Base-by-base conservation (phyloP, 495 filamentous ascomycete genomes). In the Penicillium tannophilum region DNA sequence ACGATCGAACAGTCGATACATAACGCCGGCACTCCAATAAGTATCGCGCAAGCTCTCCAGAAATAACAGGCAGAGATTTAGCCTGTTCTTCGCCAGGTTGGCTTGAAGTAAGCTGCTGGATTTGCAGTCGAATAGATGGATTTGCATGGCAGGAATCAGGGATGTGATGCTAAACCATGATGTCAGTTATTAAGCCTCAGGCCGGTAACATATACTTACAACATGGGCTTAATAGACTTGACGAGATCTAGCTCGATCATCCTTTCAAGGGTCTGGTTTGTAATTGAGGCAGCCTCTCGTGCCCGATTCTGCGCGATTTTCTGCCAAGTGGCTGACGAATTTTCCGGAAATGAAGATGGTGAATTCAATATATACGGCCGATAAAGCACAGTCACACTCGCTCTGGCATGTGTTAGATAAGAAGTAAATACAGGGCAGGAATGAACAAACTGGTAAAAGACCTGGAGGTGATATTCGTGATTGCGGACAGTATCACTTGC, bases 121-220 rank as follows among this genome's bases (percentile, higher is more conserved):
- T 43, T 54, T 54, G 39, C 52, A 54, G n/a, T 54, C 52, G 16
- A 54, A 54, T n/a, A 54, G 52, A 30, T 54, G 52, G 14, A 54
- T 54, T 30, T 54, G 52, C 52, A 54, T 54, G 7, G 52, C 39
- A 30, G 52, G 52, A 28, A 54, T 54, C 20, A 54, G 44, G 6
- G 52, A 54, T 43, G 52, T 54, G 23, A 54, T 54, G 36, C 52
- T 54, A 19, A 31, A 4, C 11, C 6, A 10, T n/a, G 17, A 50
- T 42, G 52, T 42, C 36, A 54, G 52, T 14, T 7, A 39, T 23
- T 2, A 2, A 46, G 16, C n/a, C 47, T 17, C 24, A n/a, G 11
- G n/a, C 5, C 17, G 14, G n/a, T 17, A 16, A 8, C n/a, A 31
- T 0, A 41, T 52, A 54, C 52, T 6, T 44, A 54, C 52, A 54